These are phyloP conservation scores for Talaromyces proteolyticus DNA, from an alignment of 495 filamentous ascomycete species.

Conservation along the genomic window DNA sequence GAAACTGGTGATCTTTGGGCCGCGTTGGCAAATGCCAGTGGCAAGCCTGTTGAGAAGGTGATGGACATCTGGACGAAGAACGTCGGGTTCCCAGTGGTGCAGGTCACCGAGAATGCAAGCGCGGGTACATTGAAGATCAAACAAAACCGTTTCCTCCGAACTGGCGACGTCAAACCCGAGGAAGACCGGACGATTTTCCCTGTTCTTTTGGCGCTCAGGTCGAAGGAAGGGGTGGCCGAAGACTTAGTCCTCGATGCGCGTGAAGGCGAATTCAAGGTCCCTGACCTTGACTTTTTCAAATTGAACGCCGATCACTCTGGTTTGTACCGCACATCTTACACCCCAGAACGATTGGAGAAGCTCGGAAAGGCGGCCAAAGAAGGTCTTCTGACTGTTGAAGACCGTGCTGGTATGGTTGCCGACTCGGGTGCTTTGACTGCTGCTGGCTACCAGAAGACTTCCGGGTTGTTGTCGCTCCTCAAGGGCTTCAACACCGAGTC, in stretches of 20 bases:
- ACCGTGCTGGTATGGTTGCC: conserved; percentile 92
- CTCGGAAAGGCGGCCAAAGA: conserved; percentile 72
- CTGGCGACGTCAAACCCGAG: conserved; percentile 59
- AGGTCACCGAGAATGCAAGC: conserved; percentile 47
- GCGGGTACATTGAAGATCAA: conserved; percentile 47
- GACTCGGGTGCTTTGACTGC: conserved; percentile 88
- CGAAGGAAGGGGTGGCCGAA: conserved; percentile 51
- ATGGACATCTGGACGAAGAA: conserved; percentile 69
- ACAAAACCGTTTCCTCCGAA: conserved; percentile 64
- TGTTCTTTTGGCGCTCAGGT: conserved; percentile 54
- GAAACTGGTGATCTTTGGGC: conserved; percentile 88
- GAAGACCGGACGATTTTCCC: conserved; percentile 69
- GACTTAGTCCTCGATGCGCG: conserved; percentile 62
- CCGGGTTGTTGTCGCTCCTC: conserved; percentile 77
- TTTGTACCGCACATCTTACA: conserved; percentile 60
- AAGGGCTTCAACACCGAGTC: conserved; percentile 77
- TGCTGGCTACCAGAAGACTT: conserved; percentile 90
- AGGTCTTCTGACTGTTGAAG: conserved; percentile 83
- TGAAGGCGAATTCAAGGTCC: conserved; percentile 64
- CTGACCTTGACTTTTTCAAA: conserved; percentile 60
- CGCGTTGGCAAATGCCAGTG: conserved; percentile 82
- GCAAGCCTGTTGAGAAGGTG: conserved; percentile 74
- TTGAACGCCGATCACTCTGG: conserved; percentile 63
- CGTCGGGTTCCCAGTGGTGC: conserved; percentile 60
- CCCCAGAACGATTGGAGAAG: conserved; percentile 53